Evolutionary conservation across 306 rosid species (phyloP), one percentile per base, ranked within the genome.

Genomic region (Quercus robur): DNA sequence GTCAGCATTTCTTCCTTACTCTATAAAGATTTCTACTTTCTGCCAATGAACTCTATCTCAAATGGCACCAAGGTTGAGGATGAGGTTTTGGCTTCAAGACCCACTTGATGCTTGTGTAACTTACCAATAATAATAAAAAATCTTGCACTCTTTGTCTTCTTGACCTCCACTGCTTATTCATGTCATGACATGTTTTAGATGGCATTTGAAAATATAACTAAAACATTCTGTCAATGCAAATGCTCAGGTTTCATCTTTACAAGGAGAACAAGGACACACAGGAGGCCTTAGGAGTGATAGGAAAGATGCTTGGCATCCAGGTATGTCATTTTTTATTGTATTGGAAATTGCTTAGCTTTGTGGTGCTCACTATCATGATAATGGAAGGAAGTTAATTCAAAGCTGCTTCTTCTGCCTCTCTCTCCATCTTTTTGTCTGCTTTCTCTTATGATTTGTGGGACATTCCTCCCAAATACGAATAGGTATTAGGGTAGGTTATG

Each of bases 191-290:
- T 71, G 35, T 56, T 71, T 77, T 20, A 69, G 77, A 82, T 70
- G 82, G 71, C 69, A 30, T 56, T 21, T 79, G 70, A 70, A 49
- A 51, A 55, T 25, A 38, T 57, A 61, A 71, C 57, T 83, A 63
- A 85, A 55, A 71, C 56, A 67, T 81, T 81, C 46, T 49, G 46
- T 76, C 30, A 31, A 67, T 78, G 31, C 62, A 62, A 61, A 84
- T 75, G 62, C 61, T 17, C 81, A 93, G 99, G 92, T 95, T 95
- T 90, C 85, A 93, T 91, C 93, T 95, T 58, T 93, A 81, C 86
- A 93, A 95, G 86, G 99, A 95, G 87, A 95, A 95, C 86, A 95
- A 95, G 85, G 99, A 95, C 87, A 90, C 98, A 9, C 99, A 95
- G 70, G 99, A 95, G 83, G 97, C 93, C 31, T 88, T 95, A 82